Percentiles rank a stretch among this genome's conserved stretches.
Conservation (phyloP, 2,329 filamentous ascomycete genomes). For the Alternaria burnsii region DNA sequence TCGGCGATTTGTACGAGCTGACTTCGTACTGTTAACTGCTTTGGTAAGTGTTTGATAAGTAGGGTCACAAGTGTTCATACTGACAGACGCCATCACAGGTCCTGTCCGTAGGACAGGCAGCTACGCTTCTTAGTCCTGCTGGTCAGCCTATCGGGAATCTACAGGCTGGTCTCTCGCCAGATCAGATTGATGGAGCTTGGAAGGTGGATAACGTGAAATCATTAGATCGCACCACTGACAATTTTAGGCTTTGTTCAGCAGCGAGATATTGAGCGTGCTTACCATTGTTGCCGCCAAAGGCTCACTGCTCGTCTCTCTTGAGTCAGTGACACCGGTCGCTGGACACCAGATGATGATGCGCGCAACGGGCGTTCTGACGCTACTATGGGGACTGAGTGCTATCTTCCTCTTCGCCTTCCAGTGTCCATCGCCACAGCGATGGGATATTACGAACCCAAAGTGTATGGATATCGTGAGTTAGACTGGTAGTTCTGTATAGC, state of each 20-base stretch:
- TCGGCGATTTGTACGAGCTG: not conserved
- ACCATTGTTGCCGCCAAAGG: slow-evolving; percentile 5
- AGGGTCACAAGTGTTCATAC: not conserved
- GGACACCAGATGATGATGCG: not conserved
- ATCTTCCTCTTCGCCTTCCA: slow-evolving; percentile 13
- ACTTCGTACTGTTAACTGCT: slow-evolving; percentile 3
- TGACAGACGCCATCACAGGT: not conserved
- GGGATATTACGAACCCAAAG: slow-evolving; percentile 5
- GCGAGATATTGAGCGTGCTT: slow-evolving; percentile 1
- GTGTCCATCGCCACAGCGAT: not conserved
- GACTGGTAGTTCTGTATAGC: too few relatives aligned
- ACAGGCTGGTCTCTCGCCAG: not conserved
- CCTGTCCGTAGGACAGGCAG: slow-evolving; percentile 3
- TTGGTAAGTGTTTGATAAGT: not conserved
- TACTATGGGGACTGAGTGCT: slow-evolving; percentile 8
- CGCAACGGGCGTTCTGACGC: not conserved
- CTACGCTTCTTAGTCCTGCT: slow-evolving; percentile 9
- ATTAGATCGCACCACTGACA: not conserved
- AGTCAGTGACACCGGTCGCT: not conserved
- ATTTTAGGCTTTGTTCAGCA: slow-evolving; percentile 3
- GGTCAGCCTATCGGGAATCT: slow-evolving; percentile 15
- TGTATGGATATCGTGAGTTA: slow-evolving; percentile 2
- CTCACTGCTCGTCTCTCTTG: not conserved
- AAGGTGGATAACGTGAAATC: not conserved
- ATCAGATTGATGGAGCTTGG: not conserved